These are phyloP conservation scores for Sanghuangporus weigelae DNA, from an alignment of 1,284 basidiomycete species.

Conservation along the genomic window DNA sequence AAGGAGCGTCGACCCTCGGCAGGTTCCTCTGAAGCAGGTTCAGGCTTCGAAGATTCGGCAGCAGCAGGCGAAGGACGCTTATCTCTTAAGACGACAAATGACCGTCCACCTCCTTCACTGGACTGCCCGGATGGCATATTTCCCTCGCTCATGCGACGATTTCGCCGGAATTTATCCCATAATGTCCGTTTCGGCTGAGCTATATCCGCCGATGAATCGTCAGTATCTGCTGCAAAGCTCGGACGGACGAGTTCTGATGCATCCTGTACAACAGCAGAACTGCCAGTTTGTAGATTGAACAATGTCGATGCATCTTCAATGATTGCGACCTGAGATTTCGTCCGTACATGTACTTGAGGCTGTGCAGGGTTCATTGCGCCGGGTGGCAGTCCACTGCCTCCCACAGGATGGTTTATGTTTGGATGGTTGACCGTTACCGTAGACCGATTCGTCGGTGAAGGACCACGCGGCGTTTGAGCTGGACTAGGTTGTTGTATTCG, in stretches of 20 bases:
- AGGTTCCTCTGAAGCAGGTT: slow-evolving; percentile 1
- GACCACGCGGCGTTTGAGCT: slow-evolving; percentile 1
- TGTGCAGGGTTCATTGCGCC: slow-evolving; percentile 59
- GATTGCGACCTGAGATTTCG: slow-evolving; percentile 76
- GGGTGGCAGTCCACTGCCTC: slow-evolving; percentile 41
- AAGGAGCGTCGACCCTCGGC: slow-evolving; percentile 30
- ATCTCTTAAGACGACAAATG: slow-evolving; percentile 65
- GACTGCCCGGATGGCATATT: slow-evolving; percentile 27
- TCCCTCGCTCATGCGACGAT: slow-evolving; percentile 56
- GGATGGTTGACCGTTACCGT: slow-evolving; percentile 15
- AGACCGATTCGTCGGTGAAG: slow-evolving; percentile 13
- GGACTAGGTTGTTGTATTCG: slow-evolving; percentile 24
- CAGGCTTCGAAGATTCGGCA: not conserved
- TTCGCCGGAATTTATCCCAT: slow-evolving; percentile 61
- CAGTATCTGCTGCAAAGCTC: slow-evolving; percentile 17
- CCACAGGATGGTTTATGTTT: slow-evolving; percentile 22
- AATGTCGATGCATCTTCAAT: slow-evolving; percentile 50
- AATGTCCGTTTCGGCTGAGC: slow-evolving; percentile 45
- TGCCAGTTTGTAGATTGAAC: slow-evolving; percentile 20
- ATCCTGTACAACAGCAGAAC: slow-evolving; percentile 20
- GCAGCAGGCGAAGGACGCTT: slow-evolving; percentile 29
- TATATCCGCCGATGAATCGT: slow-evolving; percentile 21
- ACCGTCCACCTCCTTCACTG: slow-evolving; percentile 40
- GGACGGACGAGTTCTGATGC: slow-evolving; percentile 15
- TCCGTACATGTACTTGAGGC: slow-evolving; percentile 46